Conservation (phyloP, 192 early-diverging fungal genomes). For the Podila horticola region DNA sequence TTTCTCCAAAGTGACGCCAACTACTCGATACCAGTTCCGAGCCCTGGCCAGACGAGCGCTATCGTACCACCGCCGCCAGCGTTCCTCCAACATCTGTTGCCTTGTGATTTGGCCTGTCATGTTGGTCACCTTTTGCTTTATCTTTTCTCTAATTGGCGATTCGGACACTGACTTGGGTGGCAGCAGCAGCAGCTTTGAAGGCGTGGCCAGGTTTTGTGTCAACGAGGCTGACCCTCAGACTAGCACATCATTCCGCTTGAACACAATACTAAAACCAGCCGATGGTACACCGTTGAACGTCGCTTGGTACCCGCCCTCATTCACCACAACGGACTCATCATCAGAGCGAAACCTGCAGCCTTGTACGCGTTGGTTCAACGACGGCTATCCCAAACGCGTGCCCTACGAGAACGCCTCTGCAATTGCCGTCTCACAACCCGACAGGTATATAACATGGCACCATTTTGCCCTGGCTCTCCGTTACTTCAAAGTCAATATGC, state of each 20-base stretch:
- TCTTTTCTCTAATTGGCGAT: neutral
- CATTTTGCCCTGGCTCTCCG: neutral
- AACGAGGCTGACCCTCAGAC: slow-evolving; percentile 21
- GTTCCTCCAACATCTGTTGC: slow-evolving; percentile 20
- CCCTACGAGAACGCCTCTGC: slow-evolving; percentile 27
- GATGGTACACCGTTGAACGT: neutral
- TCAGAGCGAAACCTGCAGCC: neutral
- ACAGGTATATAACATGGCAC: slow-evolving; percentile 19
- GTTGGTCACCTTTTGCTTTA: slow-evolving; percentile 16
- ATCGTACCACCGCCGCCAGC: slow-evolving; percentile 39
- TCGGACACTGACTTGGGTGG: neutral
- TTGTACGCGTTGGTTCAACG: slow-evolving; percentile 43
- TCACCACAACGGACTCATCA: neutral
- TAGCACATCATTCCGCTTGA: neutral
- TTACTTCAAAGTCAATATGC: no score
- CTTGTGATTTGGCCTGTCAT: slow-evolving; percentile 35
- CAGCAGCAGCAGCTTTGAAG: neutral
- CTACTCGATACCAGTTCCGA: slow-evolving; percentile 38
- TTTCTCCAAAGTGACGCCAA: slow-evolving; percentile 9
- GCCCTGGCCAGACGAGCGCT: slow-evolving; percentile 31
- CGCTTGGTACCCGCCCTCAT: slow-evolving; percentile 29
- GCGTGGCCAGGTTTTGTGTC: slow-evolving; percentile 9
- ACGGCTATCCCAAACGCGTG: slow-evolving; percentile 17
- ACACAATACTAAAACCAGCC: neutral
- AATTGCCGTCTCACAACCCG: neutral